These are phyloP conservation scores for Phytophthora niederhauseri DNA, from an alignment of 352 stramenopile species.

Conservation along the genomic window DNA sequence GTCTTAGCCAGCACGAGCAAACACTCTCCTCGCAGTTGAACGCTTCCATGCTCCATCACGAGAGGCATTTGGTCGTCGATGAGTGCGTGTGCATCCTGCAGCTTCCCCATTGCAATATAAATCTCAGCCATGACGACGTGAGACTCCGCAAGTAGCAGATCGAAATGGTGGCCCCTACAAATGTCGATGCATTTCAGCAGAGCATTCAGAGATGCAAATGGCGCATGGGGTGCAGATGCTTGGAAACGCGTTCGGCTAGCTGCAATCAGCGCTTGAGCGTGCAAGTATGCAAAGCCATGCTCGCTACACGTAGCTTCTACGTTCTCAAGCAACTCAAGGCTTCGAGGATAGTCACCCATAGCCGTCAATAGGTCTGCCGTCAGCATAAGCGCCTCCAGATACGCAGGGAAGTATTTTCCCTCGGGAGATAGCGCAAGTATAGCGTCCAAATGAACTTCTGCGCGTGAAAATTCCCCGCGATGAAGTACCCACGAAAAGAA, in stretches of 20 bases:
- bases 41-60: constrained; percentile 67
- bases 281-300: constrained; percentile 48
- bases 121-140: constrained; percentile 71
- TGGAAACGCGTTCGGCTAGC: constrained; percentile 44
- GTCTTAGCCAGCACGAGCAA: constrained; percentile 65
- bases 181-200: constrained; percentile 55
- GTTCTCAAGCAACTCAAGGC: constrained; percentile 45
- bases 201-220: constrained; percentile 53
- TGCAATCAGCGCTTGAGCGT: constrained; percentile 57
- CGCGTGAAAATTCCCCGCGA: constrained; percentile 48
- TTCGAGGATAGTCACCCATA: constrained; percentile 40
- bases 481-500: constrained; percentile 60
- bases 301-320: constrained; percentile 52
- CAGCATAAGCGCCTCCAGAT: constrained; percentile 50
- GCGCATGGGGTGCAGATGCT: constrained; percentile 45
- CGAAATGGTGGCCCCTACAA: constrained; percentile 56
- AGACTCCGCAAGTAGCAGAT: constrained; percentile 61
- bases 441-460: constrained; percentile 49
- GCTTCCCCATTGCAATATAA: constrained; percentile 62
- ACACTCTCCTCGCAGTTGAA: constrained; percentile 60
- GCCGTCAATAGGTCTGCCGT: constrained; percentile 41
- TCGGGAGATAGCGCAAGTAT: constrained; percentile 52
- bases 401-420: constrained; percentile 49
- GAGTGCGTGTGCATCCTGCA: constrained; percentile 48
- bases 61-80: constrained; percentile 67